phyloP scores from a whole-genome alignment of 257 asterid species.

The Fraxinus americana region DNA sequence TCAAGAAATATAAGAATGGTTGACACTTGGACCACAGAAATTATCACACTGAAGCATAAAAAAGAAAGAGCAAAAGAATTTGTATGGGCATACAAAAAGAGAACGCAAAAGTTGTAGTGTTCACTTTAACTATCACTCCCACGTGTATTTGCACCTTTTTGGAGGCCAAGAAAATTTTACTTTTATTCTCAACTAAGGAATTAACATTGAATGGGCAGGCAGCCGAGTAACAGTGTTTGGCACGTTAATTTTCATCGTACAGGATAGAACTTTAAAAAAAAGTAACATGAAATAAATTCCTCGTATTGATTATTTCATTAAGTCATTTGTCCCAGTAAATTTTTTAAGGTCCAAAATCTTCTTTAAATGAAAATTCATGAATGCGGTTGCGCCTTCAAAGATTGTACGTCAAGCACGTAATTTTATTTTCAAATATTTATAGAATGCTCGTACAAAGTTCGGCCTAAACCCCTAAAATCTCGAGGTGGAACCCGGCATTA shows the following conservation, averaged over 20 bases:
- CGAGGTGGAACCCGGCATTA: neutral
- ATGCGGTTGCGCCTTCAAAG: too few species aligned
- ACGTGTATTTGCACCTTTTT: conserved; percentile 27
- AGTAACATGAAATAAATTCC: too few species aligned
- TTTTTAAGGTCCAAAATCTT: too few species aligned
- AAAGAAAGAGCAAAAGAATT: conserved; percentile 29
- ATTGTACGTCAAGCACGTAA: too few species aligned
- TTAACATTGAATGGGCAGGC: neutral
- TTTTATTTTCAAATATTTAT: too few species aligned
- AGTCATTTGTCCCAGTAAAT: too few species aligned
- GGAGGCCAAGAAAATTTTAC: conserved; percentile 8
- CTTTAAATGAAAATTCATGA: too few species aligned
- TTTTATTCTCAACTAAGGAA: conserved; percentile 16
- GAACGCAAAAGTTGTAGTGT: conserved; percentile 20
- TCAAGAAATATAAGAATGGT: neutral
- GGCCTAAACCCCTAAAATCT: too few species aligned
- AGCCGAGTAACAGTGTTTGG: too few species aligned
- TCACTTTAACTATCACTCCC: conserved; percentile 26
- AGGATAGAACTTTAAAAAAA: neutral
- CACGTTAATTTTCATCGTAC: neutral
- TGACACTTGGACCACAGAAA: conserved; percentile 31
- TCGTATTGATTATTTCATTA: neutral
- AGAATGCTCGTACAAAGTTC: too few species aligned
- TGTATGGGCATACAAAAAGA: conserved; percentile 36
- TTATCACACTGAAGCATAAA: conserved; percentile 27